Evolutionary conservation across 108 stramenopile species (phyloP), one percentile per base, ranked within the genome.

Genomic region (Nitzschia sp.): DNA sequence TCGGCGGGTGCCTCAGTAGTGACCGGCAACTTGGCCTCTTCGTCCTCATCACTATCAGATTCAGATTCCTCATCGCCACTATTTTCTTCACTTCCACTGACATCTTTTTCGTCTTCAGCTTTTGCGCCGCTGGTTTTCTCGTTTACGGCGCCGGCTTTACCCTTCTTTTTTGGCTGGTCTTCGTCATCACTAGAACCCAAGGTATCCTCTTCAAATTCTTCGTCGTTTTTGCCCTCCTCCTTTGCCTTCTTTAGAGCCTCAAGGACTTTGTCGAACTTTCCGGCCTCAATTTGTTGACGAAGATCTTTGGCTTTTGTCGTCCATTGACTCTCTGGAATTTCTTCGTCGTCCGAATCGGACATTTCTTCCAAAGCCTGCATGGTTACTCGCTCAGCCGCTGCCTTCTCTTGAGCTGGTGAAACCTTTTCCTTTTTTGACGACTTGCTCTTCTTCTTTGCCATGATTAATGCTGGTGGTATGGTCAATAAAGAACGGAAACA

Each of bases 231-330:
- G 9, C 70, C 66, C n/a, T 76, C 68, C 19, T 68, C 42, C 0
- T 58, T 54, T 1, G 65, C 54, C 35, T 77, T 42, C 25, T 62
- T 72, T 49, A 68, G 32, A 46, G 27, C 46, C 26, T 48, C 60
- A 28, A 83, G 28, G 42, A 85, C 38, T 1, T 79, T 36, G 53
- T 83, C 80, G 64, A 81, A 77, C 11, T 74, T 74, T 18, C 81
- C 80, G 38, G 71, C 70, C 34, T 70, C 58, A 62, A 80, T 85
- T 35, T 70, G 70, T 54, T 80, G 55, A 19, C 80, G 77, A 38
- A 95, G 66, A 27, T 80, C 76, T 57, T 57, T 64, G 2, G 90
- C 88, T 69, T 88, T 83, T 17, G 71, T 81, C 8, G 76, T 81
- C 81, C 28, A 77, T 76, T 81, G 78, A 24, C 61, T 76, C 29